Base-by-base conservation (phyloP, 148 eudicot genomes). In the Chenopodium suecicum region DNA sequence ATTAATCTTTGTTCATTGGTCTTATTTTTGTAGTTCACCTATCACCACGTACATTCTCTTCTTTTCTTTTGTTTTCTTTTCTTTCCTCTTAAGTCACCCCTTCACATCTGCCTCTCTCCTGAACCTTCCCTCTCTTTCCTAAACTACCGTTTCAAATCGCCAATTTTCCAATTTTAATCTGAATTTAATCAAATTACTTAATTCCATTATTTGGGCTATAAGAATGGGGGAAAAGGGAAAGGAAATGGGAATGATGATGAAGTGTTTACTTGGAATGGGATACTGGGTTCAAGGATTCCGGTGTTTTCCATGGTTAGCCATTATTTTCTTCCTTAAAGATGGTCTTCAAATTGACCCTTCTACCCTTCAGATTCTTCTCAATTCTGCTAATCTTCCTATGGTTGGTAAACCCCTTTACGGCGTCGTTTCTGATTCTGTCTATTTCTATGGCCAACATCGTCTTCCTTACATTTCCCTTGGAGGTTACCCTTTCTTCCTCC, bases 271-370 rank as follows among this genome's bases (percentile, higher is more conserved):
- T 34, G 99, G 97, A 27, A 52, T 95, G 74, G 99, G 99, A 52
- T 95, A 75, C 66, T 93, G 90, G 90, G 94, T 95, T 62, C 99
- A 95, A 84, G 99, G 98, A 2, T 86, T 95, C 77, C 84, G 98
- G 73, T 95, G 99, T 76, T 93, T 95, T 65, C 99, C 99, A 52
- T 95, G 99, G 99, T 69, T 94, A 86, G 97, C 89, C 0, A 92
- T 95, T 4, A 91, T 76, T 44, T 95, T 92, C 84, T 93, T 87
- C 81, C 91, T 95, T 31, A 95, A 95, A 84, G 99, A 95, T 78
- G 90, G 89, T 4, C 79, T 95, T n/a, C 86, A 79, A 44, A 86
- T 95, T 48, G 93, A 92, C 54, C 86, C 99, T 9, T 90, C 98
- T 37, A 85, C 98, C 50, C 86, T 95, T 34, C 99, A 95, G 80